Conservation (phyloP, 164 flowering plant genomes). For the Echeveria elegans region DNA sequence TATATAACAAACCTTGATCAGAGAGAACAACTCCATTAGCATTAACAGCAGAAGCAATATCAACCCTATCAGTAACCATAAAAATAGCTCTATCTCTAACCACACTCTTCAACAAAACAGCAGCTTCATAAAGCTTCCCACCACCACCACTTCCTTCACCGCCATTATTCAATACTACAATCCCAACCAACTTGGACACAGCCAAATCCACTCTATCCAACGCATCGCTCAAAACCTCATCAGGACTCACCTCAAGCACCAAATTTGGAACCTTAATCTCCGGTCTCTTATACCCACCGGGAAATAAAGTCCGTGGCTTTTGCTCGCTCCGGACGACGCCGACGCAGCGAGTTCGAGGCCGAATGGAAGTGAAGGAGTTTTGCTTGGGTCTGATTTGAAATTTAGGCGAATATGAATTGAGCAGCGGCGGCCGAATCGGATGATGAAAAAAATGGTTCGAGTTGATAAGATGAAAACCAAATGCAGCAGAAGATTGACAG, state of each 20-base stretch:
- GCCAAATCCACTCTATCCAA: constrained; percentile 51
- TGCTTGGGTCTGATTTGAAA: not conserved
- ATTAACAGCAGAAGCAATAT: constrained; percentile 79
- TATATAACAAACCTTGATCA: constrained; percentile 58
- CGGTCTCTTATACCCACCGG: constrained; percentile 70
- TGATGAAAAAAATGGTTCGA: too few relatives aligned
- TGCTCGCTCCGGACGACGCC: not conserved
- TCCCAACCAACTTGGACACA: constrained; percentile 50
- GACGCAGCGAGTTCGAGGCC: too few relatives aligned
- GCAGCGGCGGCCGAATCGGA: too few relatives aligned
- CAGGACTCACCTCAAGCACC: constrained; percentile 45
- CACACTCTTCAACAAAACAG: constrained; percentile 63
- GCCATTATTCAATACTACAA: constrained; percentile 53
- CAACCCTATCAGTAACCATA: constrained; percentile 75
- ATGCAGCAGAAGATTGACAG: not conserved
- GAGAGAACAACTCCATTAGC: constrained; percentile 90
- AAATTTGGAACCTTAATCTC: constrained; percentile 68
- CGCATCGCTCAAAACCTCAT: constrained; percentile 41
- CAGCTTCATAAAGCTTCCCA: constrained; percentile 65
- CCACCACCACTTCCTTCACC: constrained; percentile 50
- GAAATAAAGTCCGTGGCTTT: constrained; percentile 3
- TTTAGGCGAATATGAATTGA: not conserved
- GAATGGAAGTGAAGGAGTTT: not conserved
- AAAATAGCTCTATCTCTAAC: constrained; percentile 71
- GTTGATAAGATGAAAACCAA: not conserved